Evolutionary conservation across 805 yeast species (phyloP).

Genomic region (Phaffomyces antillensis): DNA sequence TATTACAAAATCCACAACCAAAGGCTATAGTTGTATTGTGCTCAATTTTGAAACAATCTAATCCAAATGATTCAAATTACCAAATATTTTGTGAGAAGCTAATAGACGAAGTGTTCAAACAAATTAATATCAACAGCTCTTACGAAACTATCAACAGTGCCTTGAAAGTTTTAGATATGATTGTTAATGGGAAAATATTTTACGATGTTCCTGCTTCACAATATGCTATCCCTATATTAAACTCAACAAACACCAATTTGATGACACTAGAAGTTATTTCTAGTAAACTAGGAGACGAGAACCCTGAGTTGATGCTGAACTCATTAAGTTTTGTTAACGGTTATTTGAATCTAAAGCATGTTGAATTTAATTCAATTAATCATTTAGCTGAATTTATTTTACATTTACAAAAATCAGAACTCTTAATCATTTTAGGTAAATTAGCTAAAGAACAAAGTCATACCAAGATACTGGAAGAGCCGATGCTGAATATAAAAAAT

Average conservation of each 20-base stretch:
- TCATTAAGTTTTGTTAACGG: conserved; percentile 17
- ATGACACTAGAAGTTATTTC: conserved; percentile 12
- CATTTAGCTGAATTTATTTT: conserved; percentile 36
- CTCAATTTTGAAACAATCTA: conserved; percentile 41
- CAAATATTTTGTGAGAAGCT: conserved; percentile 33
- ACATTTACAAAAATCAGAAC: conserved; percentile 39
- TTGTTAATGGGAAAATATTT: conserved; percentile 19
- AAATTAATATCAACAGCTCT: conserved; percentile 35
- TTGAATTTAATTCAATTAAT: conserved; percentile 13
- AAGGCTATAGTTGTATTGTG: conserved; percentile 49
- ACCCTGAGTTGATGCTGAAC: conserved; percentile 17
- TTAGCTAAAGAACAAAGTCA: conserved; percentile 29
- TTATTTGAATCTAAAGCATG: conserved; percentile 16
- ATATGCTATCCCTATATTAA: conserved; percentile 12
- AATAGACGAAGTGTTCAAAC: conserved; percentile 34
- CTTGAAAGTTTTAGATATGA: conserved; percentile 27
- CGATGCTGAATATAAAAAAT: conserved; percentile 7
- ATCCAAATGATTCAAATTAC: conserved; percentile 29
- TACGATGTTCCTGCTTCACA: conserved; percentile 9
- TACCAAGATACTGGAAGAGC: conserved; percentile 5
- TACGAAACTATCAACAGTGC: conserved; percentile 32
- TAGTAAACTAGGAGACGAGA: conserved; percentile 15
- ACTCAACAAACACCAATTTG: conserved; percentile 14
- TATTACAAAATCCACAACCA: conserved; percentile 38
- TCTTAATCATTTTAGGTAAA: conserved; percentile 36